Evolutionary conservation across 495 filamentous ascomycete species (phyloP).

Genomic region (Aspergillus bertholletiae): DNA sequence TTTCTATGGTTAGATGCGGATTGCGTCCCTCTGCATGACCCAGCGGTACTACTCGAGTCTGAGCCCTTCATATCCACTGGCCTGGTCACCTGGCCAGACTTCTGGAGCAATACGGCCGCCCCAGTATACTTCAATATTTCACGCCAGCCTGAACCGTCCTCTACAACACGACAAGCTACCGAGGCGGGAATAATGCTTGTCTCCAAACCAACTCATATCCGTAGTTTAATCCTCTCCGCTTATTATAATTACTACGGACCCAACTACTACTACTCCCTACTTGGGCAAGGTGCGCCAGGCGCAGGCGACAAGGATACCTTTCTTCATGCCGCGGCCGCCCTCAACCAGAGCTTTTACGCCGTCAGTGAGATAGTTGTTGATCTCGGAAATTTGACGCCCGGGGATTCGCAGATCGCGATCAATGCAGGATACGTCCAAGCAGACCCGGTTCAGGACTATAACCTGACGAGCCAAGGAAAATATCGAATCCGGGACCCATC

Average conservation of each 20-base stretch:
- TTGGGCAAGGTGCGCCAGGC: slow-evolving; percentile 46
- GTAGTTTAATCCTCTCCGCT: slow-evolving; percentile 42
- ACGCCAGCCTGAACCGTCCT: slow-evolving; percentile 24
- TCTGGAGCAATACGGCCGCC: slow-evolving; percentile 44
- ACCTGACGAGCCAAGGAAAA: slow-evolving; percentile 15
- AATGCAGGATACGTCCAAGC: slow-evolving; percentile 25
- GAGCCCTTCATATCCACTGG: slow-evolving; percentile 42
- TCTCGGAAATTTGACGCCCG: slow-evolving; percentile 6
- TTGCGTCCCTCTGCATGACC: slow-evolving; percentile 39
- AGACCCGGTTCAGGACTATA: slow-evolving; percentile 31
- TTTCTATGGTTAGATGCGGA: slow-evolving; percentile 54
- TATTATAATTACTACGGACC: slow-evolving; percentile 58
- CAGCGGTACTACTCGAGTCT: slow-evolving; percentile 33
- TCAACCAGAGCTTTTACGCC: slow-evolving; percentile 36
- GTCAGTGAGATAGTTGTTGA: slow-evolving; percentile 31
- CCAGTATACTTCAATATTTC: slow-evolving; percentile 46
- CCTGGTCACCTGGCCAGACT: slow-evolving; percentile 53
- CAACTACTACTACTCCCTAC: slow-evolving; percentile 46
- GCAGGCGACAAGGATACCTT: slow-evolving; percentile 60
- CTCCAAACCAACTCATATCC: slow-evolving; percentile 43
- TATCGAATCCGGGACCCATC: slow-evolving; percentile 18
- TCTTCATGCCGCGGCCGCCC: slow-evolving; percentile 41
- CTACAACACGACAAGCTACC: slow-evolving; percentile 24
- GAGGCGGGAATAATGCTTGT: slow-evolving; percentile 51
- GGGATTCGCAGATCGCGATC: slow-evolving; percentile 17